Base-by-base conservation (phyloP, 352 stramenopile species). In the Pythium aristosporum region DNA sequence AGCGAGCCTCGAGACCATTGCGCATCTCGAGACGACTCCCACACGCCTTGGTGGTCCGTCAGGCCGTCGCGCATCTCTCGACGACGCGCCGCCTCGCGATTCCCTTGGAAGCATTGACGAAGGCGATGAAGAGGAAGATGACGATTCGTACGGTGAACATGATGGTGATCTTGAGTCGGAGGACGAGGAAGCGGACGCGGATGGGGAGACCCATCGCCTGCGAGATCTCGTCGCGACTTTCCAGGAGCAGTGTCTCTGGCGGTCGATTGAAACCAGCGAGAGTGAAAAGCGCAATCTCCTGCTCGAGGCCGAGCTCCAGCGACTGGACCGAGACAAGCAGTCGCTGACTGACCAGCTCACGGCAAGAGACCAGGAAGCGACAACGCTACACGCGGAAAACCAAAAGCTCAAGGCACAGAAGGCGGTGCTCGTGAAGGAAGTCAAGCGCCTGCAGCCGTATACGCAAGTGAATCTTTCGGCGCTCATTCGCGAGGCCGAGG, bases 201-300 rank as follows among this genome's bases (percentile, higher is more conserved):
- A 58, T 13, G 39, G 10, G 11, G 73, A 75, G 11, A 74, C 64
- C 16, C 65, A 79, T 58, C 64, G 80, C 18, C 67, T 89, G 54
- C 73, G 73, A 1, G 62, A 65, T 59, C 61, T 89, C 39, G 88
- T 81, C 34, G 80, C 78, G 16, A 71, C 71, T n/a, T 89, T 91
- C 58, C 82, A 91, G 63, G 74, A 91, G 58, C 80, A 91, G 67
- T 87, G 81, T 74, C 61, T 91, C n/a, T 91, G 79, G 82, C 75
- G 76, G 30, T 87, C 80, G 4, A 80, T 91, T 23, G 80, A 91
- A 59, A 76, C 78, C 30, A 74, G 75, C 15, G 80, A 91, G 62
- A 80, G 82, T 36, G 75, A 89, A 58, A 72, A 76, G 50, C 73
- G 79, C 9, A 61, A 64, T 23, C 63, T 77, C 13, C 8, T 52